Evolutionary conservation across 1,284 basidiomycete genomes (phyloP), one percentile per base, ranked within the genome.

Genomic region (Cystobasidiaceae sp.): DNA sequence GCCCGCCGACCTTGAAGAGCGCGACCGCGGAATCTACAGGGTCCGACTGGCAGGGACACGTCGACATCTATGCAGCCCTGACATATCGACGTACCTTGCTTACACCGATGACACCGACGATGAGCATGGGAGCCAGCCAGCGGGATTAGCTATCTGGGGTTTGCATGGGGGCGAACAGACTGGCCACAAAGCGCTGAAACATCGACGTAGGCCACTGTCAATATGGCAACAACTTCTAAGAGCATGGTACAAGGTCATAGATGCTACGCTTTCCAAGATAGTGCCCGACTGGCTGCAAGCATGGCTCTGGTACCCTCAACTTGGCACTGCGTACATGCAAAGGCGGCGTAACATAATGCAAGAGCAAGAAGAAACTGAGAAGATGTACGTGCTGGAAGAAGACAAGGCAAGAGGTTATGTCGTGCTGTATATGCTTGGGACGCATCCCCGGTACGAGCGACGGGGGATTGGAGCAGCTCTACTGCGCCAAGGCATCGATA

Each of bases 171-270:
- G 32, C 11, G 21, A 7, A 32, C 6, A 6, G 7, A 11, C 11
- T 11, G 25, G 34, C 49, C 4, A 28, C 21, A 11, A 33, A 13
- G 9, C n/a, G 5, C 49, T 51, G 21, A 27, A n/a, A 51, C 49
- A 51, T 34, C 49, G 49, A 15, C 5, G 30, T 8, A 9, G 32
- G 28, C 21, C 11, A n/a, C 13, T 27, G 6, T 51, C 49, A 3
- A 32, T 30, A n/a, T 17, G 30, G 8, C 23, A 51, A 51, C 30
- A 30, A 9, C 4, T 51, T 3, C 28, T 51, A 11, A n/a, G 49
- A 51, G 21, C 21, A 9, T 51, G 49, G 49, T 51, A 51, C 21
- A 51, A 51, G n/a, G 21, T 51, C 19, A 32, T 51, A 19, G 49
- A 51, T 19, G 19, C 21, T 19, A 11, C 34, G 4, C n/a, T 21